A percentile compares a stretch with the other conserved stretches of the same genome.
Evolutionary conservation across 129 eudicot genomes (phyloP).

Genomic region (Gnaphalium uliginosum): DNA sequence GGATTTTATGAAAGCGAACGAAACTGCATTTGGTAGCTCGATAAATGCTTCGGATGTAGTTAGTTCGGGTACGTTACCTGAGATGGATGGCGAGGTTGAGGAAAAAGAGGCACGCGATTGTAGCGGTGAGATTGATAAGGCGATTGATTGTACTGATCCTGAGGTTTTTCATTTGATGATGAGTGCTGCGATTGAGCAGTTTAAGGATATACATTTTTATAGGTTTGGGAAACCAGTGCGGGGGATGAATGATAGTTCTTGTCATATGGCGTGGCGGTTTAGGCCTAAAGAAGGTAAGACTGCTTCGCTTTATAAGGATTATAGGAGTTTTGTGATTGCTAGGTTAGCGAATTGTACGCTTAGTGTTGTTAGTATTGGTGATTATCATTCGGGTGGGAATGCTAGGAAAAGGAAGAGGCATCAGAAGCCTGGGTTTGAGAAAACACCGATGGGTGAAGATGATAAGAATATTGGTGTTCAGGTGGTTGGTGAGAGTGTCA

Average conservation of each 20-base stretch:
- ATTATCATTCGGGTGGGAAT: slow-evolving; percentile 81
- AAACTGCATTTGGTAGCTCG: slow-evolving; percentile 46
- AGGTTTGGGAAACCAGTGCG: slow-evolving; percentile 83
- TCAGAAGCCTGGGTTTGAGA: slow-evolving; percentile 61
- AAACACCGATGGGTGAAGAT: slow-evolving; percentile 34
- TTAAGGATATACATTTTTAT: slow-evolving; percentile 78
- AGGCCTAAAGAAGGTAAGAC: slow-evolving; percentile 85
- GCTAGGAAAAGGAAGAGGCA: slow-evolving; percentile 75
- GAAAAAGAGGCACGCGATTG: slow-evolving; percentile 46
- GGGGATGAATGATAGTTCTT: slow-evolving; percentile 58
- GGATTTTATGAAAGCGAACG: slow-evolving; percentile 65
- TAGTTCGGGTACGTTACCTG: not conserved
- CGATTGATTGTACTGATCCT: slow-evolving; percentile 78
- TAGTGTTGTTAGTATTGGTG: slow-evolving; percentile 71
- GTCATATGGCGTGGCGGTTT: slow-evolving; percentile 98
- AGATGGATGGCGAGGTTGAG: slow-evolving; percentile 14
- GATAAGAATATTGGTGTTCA: slow-evolving; percentile 39
- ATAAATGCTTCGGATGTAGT: slow-evolving; percentile 61
- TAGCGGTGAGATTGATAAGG: slow-evolving; percentile 52
- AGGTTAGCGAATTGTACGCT: slow-evolving; percentile 63
- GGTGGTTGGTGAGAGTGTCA: slow-evolving; percentile 62
- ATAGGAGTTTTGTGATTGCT: slow-evolving; percentile 60
- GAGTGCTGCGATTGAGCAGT: slow-evolving; percentile 72
- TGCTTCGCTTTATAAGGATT: slow-evolving; percentile 75
- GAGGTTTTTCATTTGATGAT: slow-evolving; percentile 86